phyloP scores from a whole-genome alignment of 139 green algal genomes.

The Pleodorina starrii region DNA sequence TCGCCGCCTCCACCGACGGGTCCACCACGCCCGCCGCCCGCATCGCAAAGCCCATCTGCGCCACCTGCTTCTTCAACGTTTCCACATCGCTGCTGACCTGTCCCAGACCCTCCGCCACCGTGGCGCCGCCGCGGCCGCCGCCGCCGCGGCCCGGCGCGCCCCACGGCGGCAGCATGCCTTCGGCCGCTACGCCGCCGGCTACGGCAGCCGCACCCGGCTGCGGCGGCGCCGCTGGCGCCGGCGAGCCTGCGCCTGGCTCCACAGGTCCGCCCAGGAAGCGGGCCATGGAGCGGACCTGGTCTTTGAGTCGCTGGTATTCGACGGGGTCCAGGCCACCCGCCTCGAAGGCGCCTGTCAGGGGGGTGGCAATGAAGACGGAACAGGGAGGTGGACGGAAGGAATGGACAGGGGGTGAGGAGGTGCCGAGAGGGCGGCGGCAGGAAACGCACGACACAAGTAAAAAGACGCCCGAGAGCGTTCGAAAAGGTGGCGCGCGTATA shows the following conservation, averaged over 20 bases:
- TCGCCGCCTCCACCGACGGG: background rate
- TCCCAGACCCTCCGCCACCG: conserved; percentile 1
- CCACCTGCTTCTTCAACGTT: conserved; percentile 37
- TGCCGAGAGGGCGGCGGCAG: no score
- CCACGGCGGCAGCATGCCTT: background rate
- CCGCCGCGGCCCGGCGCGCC: background rate
- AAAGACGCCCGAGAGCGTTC: no score
- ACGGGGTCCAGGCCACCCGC: conserved; percentile 1
- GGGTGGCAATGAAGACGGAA: no score
- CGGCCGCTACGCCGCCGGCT: background rate
- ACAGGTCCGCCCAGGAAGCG: background rate
- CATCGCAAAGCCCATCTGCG: conserved; percentile 17
- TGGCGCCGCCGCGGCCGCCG: background rate
- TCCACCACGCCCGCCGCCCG: conserved; percentile 4
- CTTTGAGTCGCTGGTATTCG: conserved; percentile 25
- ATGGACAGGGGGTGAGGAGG: no score
- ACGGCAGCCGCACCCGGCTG: background rate
- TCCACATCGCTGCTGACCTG: conserved; percentile 30
- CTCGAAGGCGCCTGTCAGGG: background rate
- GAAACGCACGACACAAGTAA: no score
- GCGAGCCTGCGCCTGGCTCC: background rate
- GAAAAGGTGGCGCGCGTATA: no score
- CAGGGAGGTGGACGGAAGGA: no score
- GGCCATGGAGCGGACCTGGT: conserved; percentile 31
- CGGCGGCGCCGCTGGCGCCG: background rate